These are phyloP conservation scores for Hypoxylon sp. DNA, from an alignment of 2,329 filamentous ascomycete species.

Conservation along the genomic window DNA sequence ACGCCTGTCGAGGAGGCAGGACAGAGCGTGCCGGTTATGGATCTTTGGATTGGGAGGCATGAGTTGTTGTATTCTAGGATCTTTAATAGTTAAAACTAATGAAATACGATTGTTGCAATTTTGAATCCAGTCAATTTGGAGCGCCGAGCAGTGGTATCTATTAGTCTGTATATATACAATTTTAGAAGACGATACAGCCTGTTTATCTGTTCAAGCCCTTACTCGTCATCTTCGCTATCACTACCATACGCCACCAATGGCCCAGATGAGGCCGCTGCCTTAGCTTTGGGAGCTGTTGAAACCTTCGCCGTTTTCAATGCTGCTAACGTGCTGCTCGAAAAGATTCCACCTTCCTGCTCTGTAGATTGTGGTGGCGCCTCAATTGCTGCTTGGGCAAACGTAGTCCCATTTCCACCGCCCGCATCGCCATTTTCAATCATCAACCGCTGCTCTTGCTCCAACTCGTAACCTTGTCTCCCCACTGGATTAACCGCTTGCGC, in stretches of 20 bases:
- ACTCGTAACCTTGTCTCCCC: constrained; percentile 72
- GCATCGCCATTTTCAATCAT: constrained; percentile 72
- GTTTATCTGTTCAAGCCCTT: constrained; percentile 37
- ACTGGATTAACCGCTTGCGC: constrained; percentile 75
- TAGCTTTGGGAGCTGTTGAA: constrained; percentile 68
- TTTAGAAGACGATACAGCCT: constrained; percentile 1
- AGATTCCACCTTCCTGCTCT: constrained; percentile 72
- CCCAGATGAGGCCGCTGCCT: constrained; percentile 70
- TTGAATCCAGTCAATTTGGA: constrained; percentile 22
- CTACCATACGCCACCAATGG: constrained; percentile 91
- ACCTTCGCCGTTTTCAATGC: constrained; percentile 76
- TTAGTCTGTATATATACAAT: constrained; percentile 42
- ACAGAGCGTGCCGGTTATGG: constrained; percentile 82
- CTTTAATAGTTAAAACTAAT: constrained; percentile 77
- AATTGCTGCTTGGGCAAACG: constrained; percentile 59
- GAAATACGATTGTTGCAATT: background rate
- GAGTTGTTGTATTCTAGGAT: constrained; percentile 88
- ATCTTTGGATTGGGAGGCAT: constrained; percentile 86
- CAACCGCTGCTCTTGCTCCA: constrained; percentile 73
- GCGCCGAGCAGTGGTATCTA: constrained; percentile 39
- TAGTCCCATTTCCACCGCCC: constrained; percentile 59
- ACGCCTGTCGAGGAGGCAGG: constrained; percentile 76
- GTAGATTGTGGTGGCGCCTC: constrained; percentile 57
- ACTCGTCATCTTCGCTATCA: constrained; percentile 79
- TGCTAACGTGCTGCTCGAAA: constrained; percentile 85